Conservation (phyloP, 1,284 basidiomycete species). For the Melampsora abietis-canadensis region DNA sequence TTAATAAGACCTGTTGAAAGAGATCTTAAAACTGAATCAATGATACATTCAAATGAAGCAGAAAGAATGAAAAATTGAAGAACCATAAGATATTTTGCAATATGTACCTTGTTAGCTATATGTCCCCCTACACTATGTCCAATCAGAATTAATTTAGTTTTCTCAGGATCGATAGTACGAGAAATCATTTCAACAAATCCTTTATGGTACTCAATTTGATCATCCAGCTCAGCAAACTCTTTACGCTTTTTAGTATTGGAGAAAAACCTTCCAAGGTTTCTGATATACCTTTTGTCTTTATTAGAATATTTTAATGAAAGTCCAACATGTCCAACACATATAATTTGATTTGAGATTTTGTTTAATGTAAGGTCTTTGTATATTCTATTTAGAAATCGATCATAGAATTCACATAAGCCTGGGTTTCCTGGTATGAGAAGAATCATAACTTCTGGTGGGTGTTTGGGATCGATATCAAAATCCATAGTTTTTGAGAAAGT, state of each 20-base stretch:
- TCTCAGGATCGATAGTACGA: neutral
- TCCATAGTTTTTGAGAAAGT: neutral
- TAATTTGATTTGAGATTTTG: constrained; percentile 2
- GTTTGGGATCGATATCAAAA: neutral
- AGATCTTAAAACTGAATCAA: neutral
- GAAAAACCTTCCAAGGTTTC: constrained; percentile 10
- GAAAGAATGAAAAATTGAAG: neutral
- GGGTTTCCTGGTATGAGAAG: constrained; percentile 37
- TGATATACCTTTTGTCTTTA: constrained; percentile 16
- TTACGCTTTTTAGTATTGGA: neutral
- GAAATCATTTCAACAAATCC: constrained; percentile 7
- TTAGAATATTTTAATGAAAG: constrained; percentile 38
- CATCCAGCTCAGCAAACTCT: neutral
- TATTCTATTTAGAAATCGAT: constrained; percentile 13
- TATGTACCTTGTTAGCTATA: constrained; percentile 25
- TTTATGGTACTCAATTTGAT: constrained; percentile 31
- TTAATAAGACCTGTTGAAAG: constrained; percentile 18
- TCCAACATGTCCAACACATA: constrained; percentile 26
- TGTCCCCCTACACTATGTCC: constrained; percentile 36
- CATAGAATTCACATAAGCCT: constrained; percentile 33
- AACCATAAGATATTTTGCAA: neutral
- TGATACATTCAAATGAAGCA: no score
- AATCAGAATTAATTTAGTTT: constrained; percentile 30
- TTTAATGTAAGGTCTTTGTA: neutral
- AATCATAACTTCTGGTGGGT: neutral